Percentiles rank a stretch among this genome's conserved stretches.
Conservation (phyloP, 164 flowering plant genomes). For the Dillenia turbinata region DNA sequence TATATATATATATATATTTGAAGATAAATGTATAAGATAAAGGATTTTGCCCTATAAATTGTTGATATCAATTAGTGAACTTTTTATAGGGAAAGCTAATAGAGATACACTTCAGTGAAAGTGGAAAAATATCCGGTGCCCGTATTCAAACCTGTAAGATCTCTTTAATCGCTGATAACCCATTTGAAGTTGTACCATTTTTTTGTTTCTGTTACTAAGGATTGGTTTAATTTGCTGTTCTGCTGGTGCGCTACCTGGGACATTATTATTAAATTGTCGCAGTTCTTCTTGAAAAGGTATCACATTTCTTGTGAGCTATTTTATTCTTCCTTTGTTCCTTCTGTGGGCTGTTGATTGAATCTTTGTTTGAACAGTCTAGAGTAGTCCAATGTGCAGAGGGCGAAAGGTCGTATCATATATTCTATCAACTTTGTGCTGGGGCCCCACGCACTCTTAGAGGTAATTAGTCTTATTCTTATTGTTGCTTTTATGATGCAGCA, state of each 20-base stretch:
- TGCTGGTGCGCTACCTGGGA: constrained; percentile 19
- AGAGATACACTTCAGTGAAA: constrained; percentile 91
- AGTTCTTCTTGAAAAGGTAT: constrained; percentile 99
- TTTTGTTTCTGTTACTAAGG: constrained; percentile 1
- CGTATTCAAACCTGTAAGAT: constrained; percentile 94
- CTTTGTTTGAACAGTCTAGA: constrained; percentile 71
- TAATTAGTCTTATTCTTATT: constrained; percentile 10
- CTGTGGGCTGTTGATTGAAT: constrained; percentile 12
- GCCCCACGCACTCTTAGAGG: constrained; percentile 80
- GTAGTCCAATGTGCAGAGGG: constrained; percentile 94
- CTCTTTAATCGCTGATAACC: neutral
- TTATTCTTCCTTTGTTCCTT: neutral
- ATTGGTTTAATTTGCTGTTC: constrained; percentile 21
- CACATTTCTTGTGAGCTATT: constrained; percentile 5
- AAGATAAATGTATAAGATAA: too few species aligned
- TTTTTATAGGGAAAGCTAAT: constrained; percentile 88
- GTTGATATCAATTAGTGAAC: neutral
- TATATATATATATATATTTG: too few species aligned
- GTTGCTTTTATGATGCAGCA: neutral
- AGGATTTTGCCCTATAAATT: too few species aligned
- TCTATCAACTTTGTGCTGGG: constrained; percentile 98
- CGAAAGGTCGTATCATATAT: constrained; percentile 94
- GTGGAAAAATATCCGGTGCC: constrained; percentile 97
- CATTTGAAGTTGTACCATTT: too few species aligned
- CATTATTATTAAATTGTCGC: constrained; percentile 11